phyloP scores from a whole-genome alignment of 2,329 filamentous ascomycete genomes.

The Chalara sp. region DNA sequence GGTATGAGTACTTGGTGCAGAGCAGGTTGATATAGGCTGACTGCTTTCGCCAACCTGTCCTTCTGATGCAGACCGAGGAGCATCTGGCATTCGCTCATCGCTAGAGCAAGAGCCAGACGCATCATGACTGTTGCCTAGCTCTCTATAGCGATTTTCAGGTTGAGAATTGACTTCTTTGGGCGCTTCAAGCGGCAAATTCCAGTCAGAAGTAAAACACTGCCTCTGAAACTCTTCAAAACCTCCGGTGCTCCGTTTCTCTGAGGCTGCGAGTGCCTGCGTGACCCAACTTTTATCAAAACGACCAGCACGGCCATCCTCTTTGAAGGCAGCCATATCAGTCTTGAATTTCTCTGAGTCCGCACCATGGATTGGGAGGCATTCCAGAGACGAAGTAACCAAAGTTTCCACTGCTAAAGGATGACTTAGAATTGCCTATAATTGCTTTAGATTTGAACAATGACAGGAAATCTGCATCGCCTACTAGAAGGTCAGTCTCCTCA shows the following conservation, averaged over 20 bases:
- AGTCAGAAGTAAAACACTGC: neutral
- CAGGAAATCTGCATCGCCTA: neutral
- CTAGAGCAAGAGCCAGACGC: too few relatives aligned
- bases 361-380: neutral
- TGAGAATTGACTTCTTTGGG: too few relatives aligned
- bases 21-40: too few relatives aligned
- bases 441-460: neutral
- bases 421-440: neutral
- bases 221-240: neutral
- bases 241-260: slow-evolving; percentile 20
- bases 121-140: too few relatives aligned
- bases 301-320: slow-evolving; percentile 47
- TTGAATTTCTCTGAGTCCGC: slow-evolving; percentile 33
- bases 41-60: too few relatives aligned
- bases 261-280: slow-evolving; percentile 44
- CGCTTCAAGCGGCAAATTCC: neutral
- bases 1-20: too few relatives aligned
- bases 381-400: neutral
- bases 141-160: too few relatives aligned
- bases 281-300: slow-evolving; percentile 52
- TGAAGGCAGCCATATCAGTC: slow-evolving; percentile 45
- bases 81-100: too few relatives aligned
- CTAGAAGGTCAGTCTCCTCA: neutral
- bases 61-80: too few relatives aligned
- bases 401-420: neutral